Conservation (phyloP, 257 asterid species). For the Nemophila menziesii region DNA sequence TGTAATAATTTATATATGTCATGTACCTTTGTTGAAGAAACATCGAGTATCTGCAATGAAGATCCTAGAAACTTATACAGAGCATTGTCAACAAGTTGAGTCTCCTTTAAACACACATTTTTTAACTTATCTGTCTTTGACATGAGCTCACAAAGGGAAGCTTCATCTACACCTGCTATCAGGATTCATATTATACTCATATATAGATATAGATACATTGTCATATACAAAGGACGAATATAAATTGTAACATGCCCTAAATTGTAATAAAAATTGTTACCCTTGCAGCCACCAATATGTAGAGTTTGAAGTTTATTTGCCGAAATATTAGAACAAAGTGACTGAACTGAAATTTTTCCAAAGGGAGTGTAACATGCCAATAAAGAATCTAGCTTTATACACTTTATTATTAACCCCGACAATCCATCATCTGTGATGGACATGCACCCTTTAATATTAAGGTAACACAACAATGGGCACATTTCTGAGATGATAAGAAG, state of each 20-base stretch:
- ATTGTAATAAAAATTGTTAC: slow-evolving; percentile 28
- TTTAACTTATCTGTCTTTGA: slow-evolving; percentile 35
- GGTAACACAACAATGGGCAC: slow-evolving; percentile 41
- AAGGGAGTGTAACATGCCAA: slow-evolving; percentile 67
- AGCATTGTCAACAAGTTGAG: slow-evolving; percentile 45
- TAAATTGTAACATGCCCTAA: slow-evolving; percentile 6
- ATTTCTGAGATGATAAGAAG: slow-evolving; percentile 43
- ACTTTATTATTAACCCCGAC: slow-evolving; percentile 45
- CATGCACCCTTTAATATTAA: slow-evolving; percentile 65
- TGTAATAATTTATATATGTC: neutral
- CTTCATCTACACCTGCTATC: slow-evolving; percentile 42
- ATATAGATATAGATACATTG: neutral
- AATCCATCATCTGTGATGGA: slow-evolving; percentile 67
- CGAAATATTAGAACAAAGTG: slow-evolving; percentile 44
- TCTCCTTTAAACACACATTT: slow-evolving; percentile 63
- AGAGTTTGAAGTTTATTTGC: slow-evolving; percentile 40
- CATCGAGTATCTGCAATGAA: slow-evolving; percentile 73
- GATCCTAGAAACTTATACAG: slow-evolving; percentile 44
- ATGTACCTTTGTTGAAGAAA: slow-evolving; percentile 68
- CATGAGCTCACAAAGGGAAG: slow-evolving; percentile 42
- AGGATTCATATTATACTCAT: neutral
- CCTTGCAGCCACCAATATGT: slow-evolving; percentile 74
- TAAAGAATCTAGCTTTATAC: slow-evolving; percentile 44
- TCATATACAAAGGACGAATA: neutral
- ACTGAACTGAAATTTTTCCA: slow-evolving; percentile 46